Evolutionary conservation across 768 basidiomycete genomes (phyloP), one percentile per base, ranked within the genome.

Genomic region (Termitomyces sp.): DNA sequence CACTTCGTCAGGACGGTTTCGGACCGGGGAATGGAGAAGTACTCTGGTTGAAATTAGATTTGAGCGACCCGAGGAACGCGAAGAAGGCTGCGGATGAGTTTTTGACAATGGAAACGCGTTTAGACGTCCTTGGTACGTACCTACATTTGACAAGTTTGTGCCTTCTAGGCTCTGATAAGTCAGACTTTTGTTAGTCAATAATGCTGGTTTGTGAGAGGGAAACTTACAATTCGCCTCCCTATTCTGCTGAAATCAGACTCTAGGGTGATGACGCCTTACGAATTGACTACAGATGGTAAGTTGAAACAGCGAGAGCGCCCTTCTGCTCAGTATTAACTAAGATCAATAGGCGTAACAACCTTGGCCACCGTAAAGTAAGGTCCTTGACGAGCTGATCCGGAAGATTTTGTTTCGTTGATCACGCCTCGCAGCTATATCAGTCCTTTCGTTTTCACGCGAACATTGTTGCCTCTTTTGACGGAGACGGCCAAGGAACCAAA

Each of bases 71-170:
- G 2, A 70, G 73, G 35, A 68, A 72, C 30, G 80, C 77, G n/a
- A 81, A 76, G 63, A 69, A 65, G 30, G 66, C 78, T 4, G 85
- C 80, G 0, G 74, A 80, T 49, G 78, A 73, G 42, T 79, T 86
- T 58, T 62, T 82, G 68, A 63, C 52, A 56, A 75, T 66, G 63
- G 85, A 87, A 63, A 67, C 66, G 36, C 73, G 84, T 30, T 63
- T 87, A 56, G 85, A 87, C 63, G 71, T 85, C 7, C 63, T 87
- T 18, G 61, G 84, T 84, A 58, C 60, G 77, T 72, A 3, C 36
- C 46, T 5, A 45, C 12, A 36, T 58, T 57, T 40, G 50, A 35
- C n/a, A 58, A 20, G 12, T 4, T 10, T 16, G 8, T 38, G 26
- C 13, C 38, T 35, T 28, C 20, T 35, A 7, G 12, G 33, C n/a